A percentile compares a stretch with the other conserved stretches of the same genome.
These are phyloP conservation scores for Ulota crispa DNA, from an alignment of 225 moss, liverwort and hornwort species.

Conservation along the genomic window DNA sequence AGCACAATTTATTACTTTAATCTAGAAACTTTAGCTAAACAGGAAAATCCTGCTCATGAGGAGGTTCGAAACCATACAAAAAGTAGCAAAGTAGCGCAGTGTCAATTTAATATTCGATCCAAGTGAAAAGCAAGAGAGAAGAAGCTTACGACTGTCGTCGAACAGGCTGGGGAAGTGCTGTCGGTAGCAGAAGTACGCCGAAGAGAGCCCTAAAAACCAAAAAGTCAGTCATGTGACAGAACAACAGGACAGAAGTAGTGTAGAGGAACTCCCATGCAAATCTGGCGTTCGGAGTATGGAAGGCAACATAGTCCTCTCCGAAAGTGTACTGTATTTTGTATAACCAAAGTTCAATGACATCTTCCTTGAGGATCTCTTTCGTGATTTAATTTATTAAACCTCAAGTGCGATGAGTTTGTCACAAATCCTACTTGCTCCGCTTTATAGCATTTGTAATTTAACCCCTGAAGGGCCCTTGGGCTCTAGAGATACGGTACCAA, in stretches of 20 bases:
- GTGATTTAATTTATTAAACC: background rate
- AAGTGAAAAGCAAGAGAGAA: background rate
- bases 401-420: background rate
- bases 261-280: background rate
- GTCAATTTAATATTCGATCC: background rate
- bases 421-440: background rate
- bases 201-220: slow-evolving; percentile 41
- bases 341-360: background rate
- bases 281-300: background rate
- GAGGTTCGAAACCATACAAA: background rate
- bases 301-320: background rate
- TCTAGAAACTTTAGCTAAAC: too few relatives aligned
- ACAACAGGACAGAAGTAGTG: background rate
- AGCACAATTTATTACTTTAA: too few relatives aligned
- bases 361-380: background rate
- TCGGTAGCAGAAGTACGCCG: slow-evolving; percentile 73
- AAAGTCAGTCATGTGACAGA: background rate
- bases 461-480: too few relatives aligned
- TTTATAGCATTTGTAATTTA: background rate
- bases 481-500: too few relatives aligned
- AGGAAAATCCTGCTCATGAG: too few relatives aligned
- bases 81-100: background rate
- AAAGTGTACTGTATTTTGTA: background rate
- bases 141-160: slow-evolving; percentile 55
- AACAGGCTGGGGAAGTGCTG: slow-evolving; percentile 77